phyloP scores from a whole-genome alignment of 768 basidiomycete genomes.

The Suillus weaverae region DNA sequence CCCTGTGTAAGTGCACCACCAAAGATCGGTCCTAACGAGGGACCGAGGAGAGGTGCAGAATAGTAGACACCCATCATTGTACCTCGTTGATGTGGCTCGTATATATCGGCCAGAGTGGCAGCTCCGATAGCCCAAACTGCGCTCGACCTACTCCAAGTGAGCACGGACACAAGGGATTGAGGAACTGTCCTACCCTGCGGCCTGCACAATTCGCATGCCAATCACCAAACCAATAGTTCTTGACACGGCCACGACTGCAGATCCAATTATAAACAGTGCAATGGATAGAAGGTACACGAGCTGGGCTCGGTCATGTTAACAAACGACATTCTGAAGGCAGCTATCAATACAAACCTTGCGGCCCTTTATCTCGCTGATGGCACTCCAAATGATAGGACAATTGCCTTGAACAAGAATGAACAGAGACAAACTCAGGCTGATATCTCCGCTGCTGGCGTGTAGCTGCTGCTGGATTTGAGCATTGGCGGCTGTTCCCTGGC shows the following conservation, averaged over 20 bases:
- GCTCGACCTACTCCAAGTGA: slow-evolving; percentile 45
- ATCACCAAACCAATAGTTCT: slow-evolving; percentile 57
- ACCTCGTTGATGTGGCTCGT: slow-evolving; percentile 74
- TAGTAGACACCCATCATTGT: slow-evolving; percentile 84
- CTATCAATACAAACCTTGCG: slow-evolving; percentile 48
- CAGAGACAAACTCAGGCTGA: slow-evolving; percentile 67
- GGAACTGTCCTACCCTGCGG: slow-evolving; percentile 46
- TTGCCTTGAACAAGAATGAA: slow-evolving; percentile 73
- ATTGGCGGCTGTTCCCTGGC: slow-evolving; percentile 59
- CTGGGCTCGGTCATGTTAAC: slow-evolving; percentile 28
- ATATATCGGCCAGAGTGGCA: slow-evolving; percentile 78
- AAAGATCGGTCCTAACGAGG: slow-evolving; percentile 64
- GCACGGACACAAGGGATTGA: background rate
- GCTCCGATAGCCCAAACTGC: slow-evolving; percentile 74
- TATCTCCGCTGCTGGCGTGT: slow-evolving; percentile 57
- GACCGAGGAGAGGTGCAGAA: slow-evolving; percentile 74
- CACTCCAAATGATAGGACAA: slow-evolving; percentile 67
- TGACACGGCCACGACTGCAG: slow-evolving; percentile 58
- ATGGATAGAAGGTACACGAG: slow-evolving; percentile 57
- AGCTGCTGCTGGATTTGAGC: slow-evolving; percentile 60
- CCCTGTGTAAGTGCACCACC: slow-evolving; percentile 68
- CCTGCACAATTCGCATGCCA: slow-evolving; percentile 67
- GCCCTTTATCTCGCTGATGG: slow-evolving; percentile 77
- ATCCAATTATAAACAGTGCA: slow-evolving; percentile 55
- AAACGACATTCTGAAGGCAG: background rate